Percentiles rank a stretch among this genome's conserved stretches.
phyloP scores from a whole-genome alignment of 371 early-diverging fungal genomes.

The Apophysomyces elegans region DNA sequence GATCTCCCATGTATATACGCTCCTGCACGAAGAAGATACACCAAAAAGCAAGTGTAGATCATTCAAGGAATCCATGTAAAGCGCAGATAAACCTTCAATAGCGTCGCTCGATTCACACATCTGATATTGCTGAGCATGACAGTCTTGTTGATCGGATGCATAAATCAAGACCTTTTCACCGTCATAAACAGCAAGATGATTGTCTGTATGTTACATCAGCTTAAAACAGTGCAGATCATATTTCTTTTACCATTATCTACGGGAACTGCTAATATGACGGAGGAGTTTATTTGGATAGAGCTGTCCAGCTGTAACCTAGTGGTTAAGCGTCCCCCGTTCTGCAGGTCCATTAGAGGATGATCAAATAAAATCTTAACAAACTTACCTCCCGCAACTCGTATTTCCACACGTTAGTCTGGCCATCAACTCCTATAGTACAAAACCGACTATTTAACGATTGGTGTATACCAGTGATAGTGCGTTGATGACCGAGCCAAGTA shows the following conservation, averaged over 20 bases:
- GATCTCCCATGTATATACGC: slow-evolving; percentile 35
- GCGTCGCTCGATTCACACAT: slow-evolving; percentile 25
- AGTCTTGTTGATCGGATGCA: slow-evolving; percentile 31
- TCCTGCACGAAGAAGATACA: slow-evolving; percentile 20
- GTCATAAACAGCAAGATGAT: slow-evolving; percentile 42
- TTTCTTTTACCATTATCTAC: slow-evolving; percentile 35
- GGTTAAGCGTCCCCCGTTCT: slow-evolving; percentile 36
- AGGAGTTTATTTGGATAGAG: slow-evolving; percentile 25
- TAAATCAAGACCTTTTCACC: slow-evolving; percentile 35
- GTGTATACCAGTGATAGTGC: slow-evolving; percentile 40
- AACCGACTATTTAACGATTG: slow-evolving; percentile 53
- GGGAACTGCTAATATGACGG: slow-evolving; percentile 28
- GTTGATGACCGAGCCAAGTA: slow-evolving; percentile 73
- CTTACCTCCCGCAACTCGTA: slow-evolving; percentile 46
- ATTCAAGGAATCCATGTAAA: slow-evolving; percentile 39
- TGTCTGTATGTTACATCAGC: slow-evolving; percentile 23
- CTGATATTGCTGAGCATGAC: slow-evolving; percentile 34
- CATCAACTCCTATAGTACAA: slow-evolving; percentile 56
- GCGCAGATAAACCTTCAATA: slow-evolving; percentile 21
- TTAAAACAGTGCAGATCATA: not conserved
- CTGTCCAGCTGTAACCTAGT: slow-evolving; percentile 38
- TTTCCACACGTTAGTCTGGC: slow-evolving; percentile 64
- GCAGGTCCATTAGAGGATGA: not conserved
- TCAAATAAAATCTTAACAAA: not conserved
- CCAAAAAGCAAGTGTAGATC: slow-evolving; percentile 29